phyloP scores from a whole-genome alignment of 805 yeast species.

The Candida dajiaensis region DNA sequence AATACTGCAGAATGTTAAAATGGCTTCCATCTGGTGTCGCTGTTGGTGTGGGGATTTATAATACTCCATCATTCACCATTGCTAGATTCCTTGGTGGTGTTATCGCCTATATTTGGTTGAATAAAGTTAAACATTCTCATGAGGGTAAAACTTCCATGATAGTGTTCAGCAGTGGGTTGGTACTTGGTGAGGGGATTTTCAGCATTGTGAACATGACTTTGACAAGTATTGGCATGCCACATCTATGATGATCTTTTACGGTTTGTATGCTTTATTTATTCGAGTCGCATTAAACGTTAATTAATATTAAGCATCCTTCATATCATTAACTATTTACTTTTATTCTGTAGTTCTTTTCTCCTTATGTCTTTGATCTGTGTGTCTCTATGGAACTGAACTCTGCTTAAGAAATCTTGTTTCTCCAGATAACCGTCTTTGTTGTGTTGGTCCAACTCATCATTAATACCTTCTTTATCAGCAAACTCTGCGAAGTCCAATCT shows the following conservation, averaged over 20 bases:
- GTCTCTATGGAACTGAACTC: slow-evolving; percentile 51
- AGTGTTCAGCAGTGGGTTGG: slow-evolving; percentile 86
- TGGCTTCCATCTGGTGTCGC: slow-evolving; percentile 94
- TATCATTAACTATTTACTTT: slow-evolving; percentile 5
- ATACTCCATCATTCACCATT: slow-evolving; percentile 86
- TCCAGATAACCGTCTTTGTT: slow-evolving; percentile 90
- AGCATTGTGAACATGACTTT: slow-evolving; percentile 77
- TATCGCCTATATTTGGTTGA: slow-evolving; percentile 53
- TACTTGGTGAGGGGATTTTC: slow-evolving; percentile 88
- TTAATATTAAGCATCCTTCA: neutral
- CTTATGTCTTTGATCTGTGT: slow-evolving; percentile 33
- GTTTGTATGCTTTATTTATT: no score
- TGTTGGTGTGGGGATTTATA: slow-evolving; percentile 94
- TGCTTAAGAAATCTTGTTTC: slow-evolving; percentile 79
- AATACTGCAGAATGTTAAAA: slow-evolving; percentile 35
- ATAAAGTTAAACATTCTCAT: slow-evolving; percentile 29
- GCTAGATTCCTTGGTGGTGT: slow-evolving; percentile 92
- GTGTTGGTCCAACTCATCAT: slow-evolving; percentile 72
- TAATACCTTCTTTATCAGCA: slow-evolving; percentile 80
- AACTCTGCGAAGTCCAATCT: slow-evolving; percentile 92
- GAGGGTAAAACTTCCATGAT: slow-evolving; percentile 67
- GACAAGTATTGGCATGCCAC: slow-evolving; percentile 64
- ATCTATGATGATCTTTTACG: slow-evolving; percentile 25
- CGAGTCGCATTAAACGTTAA: neutral
- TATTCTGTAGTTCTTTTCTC: slow-evolving; percentile 27